Percentiles rank a stretch among this genome's conserved stretches.
phyloP scores from a whole-genome alignment of 2,329 filamentous ascomycete genomes.

The Pseudogymnoascus sp. region DNA sequence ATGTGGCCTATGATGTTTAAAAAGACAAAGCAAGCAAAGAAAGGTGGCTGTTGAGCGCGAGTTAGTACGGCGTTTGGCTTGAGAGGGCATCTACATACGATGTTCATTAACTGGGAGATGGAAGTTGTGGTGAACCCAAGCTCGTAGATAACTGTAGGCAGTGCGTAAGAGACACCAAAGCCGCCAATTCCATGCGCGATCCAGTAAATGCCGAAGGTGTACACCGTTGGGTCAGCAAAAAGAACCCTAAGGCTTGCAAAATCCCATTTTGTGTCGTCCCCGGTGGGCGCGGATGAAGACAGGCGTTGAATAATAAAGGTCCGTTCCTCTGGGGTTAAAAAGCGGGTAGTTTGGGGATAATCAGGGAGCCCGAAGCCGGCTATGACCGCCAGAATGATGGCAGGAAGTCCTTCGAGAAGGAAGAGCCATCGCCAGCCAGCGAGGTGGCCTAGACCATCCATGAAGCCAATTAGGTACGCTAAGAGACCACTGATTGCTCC shows the following conservation, averaged over 20 bases:
- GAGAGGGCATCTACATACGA: constrained; percentile 22
- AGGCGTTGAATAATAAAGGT: constrained; percentile 24
- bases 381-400: constrained; percentile 27
- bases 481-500: constrained; percentile 31
- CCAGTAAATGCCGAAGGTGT: constrained; percentile 34
- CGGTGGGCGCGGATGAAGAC: constrained; percentile 26
- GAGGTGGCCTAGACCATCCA: constrained; percentile 29
- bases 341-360: constrained; percentile 28
- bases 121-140: constrained; percentile 36
- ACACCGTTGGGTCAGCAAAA: constrained; percentile 31
- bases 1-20: constrained; percentile 31
- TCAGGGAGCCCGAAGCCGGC: constrained; percentile 29
- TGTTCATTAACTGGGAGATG: constrained; percentile 38
- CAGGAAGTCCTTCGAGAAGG: constrained; percentile 32
- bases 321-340: constrained; percentile 27
- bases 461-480: constrained; percentile 33
- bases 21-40: constrained; percentile 33
- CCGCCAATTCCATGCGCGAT: constrained; percentile 37
- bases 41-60: constrained; percentile 29
- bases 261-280: constrained; percentile 30
- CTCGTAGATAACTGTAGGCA: constrained; percentile 38
- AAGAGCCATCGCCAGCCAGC: constrained; percentile 34
- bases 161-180: constrained; percentile 33
- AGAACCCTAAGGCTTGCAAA: constrained; percentile 26
- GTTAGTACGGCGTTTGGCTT: constrained; percentile 2